Evolutionary conservation across 371 early-diverging fungal genomes (phyloP), one percentile per base, ranked within the genome.

Genomic region (Synchytrium microbalum): DNA sequence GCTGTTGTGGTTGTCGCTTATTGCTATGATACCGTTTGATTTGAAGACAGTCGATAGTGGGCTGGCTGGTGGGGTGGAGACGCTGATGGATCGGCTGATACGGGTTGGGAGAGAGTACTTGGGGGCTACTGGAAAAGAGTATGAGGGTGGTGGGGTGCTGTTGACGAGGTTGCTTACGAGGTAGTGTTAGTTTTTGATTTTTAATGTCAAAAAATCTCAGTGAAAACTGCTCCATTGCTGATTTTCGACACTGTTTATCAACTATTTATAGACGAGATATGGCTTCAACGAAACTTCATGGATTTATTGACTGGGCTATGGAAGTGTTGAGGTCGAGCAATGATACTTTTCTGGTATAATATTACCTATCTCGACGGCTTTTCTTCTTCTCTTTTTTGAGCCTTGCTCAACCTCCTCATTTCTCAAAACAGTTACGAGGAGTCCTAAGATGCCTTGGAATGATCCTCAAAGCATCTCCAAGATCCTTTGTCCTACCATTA

Each of bases 21-120:
- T 95, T 64, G 84, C 86, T 60, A 91, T 92, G 92, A 86, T 92
- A 28, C 97, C 97, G 1, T 96, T 96, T 70, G 93, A 95, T 73
- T 79, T 96, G 16, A 81, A 78, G 63, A 85, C 76, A 23, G 82
- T 96, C 24, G 95, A 93, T 68, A 88, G 89, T 66, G 81, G 83
- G 0, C 61, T 68, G 1, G 62, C 28, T 1, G 59, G 53, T 3
- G 67, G 30, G 0, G 61, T 29, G 25, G 13, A 70, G 51, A 56
- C 46, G 3, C n/a, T 69, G 28, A 73, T 73, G 32, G 64, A 73
- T 10, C 55, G 72, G 10, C 57, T 74, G 14, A 30, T 72, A 19
- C 60, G 65, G 2, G 56, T 76, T 1, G 64, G 67, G 1, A 75
- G 72, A 54, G 31, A 23, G 32, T 85, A 75, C 60, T 67, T 93